phyloP scores from a whole-genome alignment of 176 grass and related monocot genomes.

The Oryza coarctata region DNA sequence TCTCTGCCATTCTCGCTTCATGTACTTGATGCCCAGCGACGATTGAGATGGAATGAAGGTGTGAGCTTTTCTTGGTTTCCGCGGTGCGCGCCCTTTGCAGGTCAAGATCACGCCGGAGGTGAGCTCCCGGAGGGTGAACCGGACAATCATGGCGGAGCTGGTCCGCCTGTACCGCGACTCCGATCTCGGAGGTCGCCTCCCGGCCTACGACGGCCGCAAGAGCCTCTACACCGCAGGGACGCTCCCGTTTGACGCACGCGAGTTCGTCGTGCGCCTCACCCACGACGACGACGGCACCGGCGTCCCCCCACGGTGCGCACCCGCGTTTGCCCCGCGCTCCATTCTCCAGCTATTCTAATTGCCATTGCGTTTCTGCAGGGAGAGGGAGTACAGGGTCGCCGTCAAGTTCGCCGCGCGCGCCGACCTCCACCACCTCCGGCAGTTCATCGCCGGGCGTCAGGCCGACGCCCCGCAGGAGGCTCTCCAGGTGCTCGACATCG shows the following conservation, averaged over 20 bases:
- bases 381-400: slow-evolving; percentile 79
- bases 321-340: not conserved
- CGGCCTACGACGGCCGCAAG: slow-evolving; percentile 94
- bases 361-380: slow-evolving; percentile 45
- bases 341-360: not conserved
- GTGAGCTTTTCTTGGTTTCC: not conserved
- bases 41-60: slow-evolving; percentile 18
- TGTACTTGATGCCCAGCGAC: not conserved
- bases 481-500: slow-evolving; percentile 93
- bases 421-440: slow-evolving; percentile 82
- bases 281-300: slow-evolving; percentile 70
- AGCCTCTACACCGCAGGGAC: slow-evolving; percentile 86
- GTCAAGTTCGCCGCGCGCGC: slow-evolving; percentile 97
- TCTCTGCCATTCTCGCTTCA: not conserved
- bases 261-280: slow-evolving; percentile 76
- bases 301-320: slow-evolving; percentile 52
- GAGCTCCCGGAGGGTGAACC: slow-evolving; percentile 69
- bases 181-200: slow-evolving; percentile 73
- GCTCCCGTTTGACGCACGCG: slow-evolving; percentile 73
- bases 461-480: slow-evolving; percentile 84
- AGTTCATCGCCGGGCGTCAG: slow-evolving; percentile 88
- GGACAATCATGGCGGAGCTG: slow-evolving; percentile 78
- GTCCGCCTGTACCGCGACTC: slow-evolving; percentile 73
- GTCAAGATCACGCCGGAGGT: slow-evolving; percentile 92
- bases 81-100: slow-evolving; percentile 25